These are phyloP conservation scores for Penicillium sp. DNA, from an alignment of 2,329 filamentous ascomycete genomes.

Conservation along the genomic window DNA sequence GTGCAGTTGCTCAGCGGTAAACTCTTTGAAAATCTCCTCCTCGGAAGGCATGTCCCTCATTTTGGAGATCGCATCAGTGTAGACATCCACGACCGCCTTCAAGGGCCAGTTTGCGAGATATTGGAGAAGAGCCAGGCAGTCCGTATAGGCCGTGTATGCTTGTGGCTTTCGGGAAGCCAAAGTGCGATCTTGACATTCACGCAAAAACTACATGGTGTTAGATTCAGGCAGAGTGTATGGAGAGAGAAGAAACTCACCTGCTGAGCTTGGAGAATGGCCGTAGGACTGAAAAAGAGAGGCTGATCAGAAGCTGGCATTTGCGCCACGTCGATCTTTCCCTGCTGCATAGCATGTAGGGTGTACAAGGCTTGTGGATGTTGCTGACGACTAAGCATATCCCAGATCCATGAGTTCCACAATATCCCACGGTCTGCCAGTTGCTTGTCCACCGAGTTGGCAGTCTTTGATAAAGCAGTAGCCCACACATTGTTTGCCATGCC, in stretches of 20 bases:
- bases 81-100: constrained; percentile 38
- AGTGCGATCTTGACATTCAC: constrained; percentile 54
- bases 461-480: constrained; percentile 62
- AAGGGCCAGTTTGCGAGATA: constrained; percentile 57
- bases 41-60: constrained; percentile 44
- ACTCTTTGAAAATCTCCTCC: constrained; percentile 28
- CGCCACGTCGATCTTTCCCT: constrained; percentile 34
- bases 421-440: constrained; percentile 40
- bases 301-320: constrained; percentile 20
- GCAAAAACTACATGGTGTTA: constrained; percentile 58
- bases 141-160: constrained; percentile 55
- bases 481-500: constrained; percentile 53
- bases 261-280: constrained; percentile 38
- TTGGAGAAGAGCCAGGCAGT: constrained; percentile 62
- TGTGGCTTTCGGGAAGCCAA: constrained; percentile 51
- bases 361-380: constrained; percentile 38
- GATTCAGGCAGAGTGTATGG: constrained; percentile 18
- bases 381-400: constrained; percentile 59
- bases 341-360: constrained; percentile 42
- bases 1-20: constrained; percentile 59
- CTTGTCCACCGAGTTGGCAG: constrained; percentile 28
- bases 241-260: constrained; percentile 35
- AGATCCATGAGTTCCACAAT: constrained; percentile 64
- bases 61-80: constrained; percentile 46
- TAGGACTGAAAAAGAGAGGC: constrained; percentile 25